These are phyloP conservation scores for Xylaria grammica DNA, from an alignment of 495 filamentous ascomycete genomes.

Conservation along the genomic window DNA sequence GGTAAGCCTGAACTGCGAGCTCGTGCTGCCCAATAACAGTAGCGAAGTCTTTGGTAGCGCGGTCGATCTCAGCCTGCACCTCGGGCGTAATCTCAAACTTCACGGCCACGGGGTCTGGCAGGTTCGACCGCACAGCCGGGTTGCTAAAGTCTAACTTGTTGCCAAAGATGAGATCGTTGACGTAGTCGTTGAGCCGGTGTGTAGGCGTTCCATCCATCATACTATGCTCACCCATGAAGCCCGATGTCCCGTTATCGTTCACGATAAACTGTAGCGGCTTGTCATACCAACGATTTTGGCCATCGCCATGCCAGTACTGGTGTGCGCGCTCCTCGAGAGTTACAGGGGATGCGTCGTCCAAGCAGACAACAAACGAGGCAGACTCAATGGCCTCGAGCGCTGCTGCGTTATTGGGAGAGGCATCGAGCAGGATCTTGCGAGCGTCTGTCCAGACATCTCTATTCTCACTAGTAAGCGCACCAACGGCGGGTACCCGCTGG, in stretches of 20 bases:
- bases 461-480: slow-evolving; percentile 87
- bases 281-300: slow-evolving; percentile 95
- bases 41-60: slow-evolving; percentile 75
- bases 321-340: slow-evolving; percentile 95
- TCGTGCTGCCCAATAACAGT: slow-evolving; percentile 85
- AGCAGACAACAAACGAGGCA: slow-evolving; percentile 87
- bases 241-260: slow-evolving; percentile 97
- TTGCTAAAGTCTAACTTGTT: slow-evolving; percentile 88
- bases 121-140: slow-evolving; percentile 74
- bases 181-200: slow-evolving; percentile 92
- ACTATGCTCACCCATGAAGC: slow-evolving; percentile 98
- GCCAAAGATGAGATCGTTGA: slow-evolving; percentile 86
- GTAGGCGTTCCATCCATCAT: slow-evolving; percentile 99
- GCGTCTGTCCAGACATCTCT: slow-evolving; percentile 91
- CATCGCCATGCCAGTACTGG: slow-evolving; percentile 98
- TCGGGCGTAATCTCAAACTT: slow-evolving; percentile 77
- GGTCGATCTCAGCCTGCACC: slow-evolving; percentile 74
- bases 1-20: slow-evolving; percentile 90
- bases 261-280: slow-evolving; percentile 98
- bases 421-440: slow-evolving; percentile 74
- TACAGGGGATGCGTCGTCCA: slow-evolving; percentile 90
- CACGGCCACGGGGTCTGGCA: slow-evolving; percentile 79
- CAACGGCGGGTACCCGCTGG: slow-evolving; percentile 71
- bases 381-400: slow-evolving; percentile 85
- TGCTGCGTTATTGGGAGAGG: slow-evolving; percentile 75